These are phyloP conservation scores for Exophiala dermatitidis DNA, from an alignment of 2,329 filamentous ascomycete species.

Conservation along the genomic window DNA sequence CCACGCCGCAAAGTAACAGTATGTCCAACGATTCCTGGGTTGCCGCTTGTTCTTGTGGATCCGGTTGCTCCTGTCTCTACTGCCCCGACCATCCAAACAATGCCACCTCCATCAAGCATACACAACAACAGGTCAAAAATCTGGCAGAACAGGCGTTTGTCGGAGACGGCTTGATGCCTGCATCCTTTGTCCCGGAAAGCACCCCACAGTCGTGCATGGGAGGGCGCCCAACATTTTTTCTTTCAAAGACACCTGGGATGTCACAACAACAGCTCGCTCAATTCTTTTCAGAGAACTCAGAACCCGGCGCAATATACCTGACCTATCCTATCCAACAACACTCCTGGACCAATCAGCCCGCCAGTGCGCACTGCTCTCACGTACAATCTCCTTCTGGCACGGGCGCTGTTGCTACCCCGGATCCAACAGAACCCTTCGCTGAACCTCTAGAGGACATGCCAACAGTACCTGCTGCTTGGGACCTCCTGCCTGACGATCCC, in stretches of 20 bases:
- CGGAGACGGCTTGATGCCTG: slow-evolving; percentile 9
- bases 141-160: slow-evolving; percentile 20
- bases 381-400: slow-evolving; percentile 9
- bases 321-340: slow-evolving; percentile 24
- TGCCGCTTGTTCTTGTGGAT: slow-evolving; percentile 25
- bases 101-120: slow-evolving; percentile 21
- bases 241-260: slow-evolving; percentile 18
- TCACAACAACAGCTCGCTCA: slow-evolving; percentile 21
- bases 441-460: slow-evolving; percentile 12
- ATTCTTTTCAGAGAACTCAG: slow-evolving; percentile 15
- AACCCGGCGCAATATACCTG: slow-evolving; percentile 21
- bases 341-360: slow-evolving; percentile 20
- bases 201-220: slow-evolving; percentile 25
- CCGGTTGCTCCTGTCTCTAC: slow-evolving; percentile 25
- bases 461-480: slow-evolving; percentile 5
- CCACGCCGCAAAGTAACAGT: background rate
- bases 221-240: slow-evolving; percentile 22
- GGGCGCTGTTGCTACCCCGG: slow-evolving; percentile 7
- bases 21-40: slow-evolving; percentile 6
- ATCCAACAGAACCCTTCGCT: slow-evolving; percentile 2
- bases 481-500: slow-evolving; percentile 13
- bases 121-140: slow-evolving; percentile 22
- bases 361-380: slow-evolving; percentile 18
- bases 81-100: slow-evolving; percentile 29
- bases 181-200: slow-evolving; percentile 10